Conservation (phyloP, 2,329 filamentous ascomycete genomes). For the Colletotrichum spinosum region DNA sequence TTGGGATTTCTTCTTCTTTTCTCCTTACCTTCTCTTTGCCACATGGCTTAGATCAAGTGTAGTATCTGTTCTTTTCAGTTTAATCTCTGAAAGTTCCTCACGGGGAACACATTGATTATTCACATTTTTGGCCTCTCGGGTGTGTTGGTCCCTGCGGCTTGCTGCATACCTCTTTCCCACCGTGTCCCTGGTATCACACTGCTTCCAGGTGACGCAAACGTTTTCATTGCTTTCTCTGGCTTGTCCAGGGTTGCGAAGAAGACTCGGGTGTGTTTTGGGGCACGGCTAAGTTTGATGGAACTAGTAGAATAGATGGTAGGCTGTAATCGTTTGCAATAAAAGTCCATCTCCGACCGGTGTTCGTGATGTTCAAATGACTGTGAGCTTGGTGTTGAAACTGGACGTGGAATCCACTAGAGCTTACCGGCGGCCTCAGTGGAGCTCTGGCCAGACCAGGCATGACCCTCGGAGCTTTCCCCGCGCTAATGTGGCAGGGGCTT, state of each 20-base stretch:
- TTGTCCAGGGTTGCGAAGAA: conserved; percentile 29
- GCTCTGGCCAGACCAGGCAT: background rate
- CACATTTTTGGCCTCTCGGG: conserved; percentile 24
- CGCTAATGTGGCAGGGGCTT: conserved; percentile 23
- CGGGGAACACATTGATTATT: conserved; percentile 19
- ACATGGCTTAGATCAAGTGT: conserved; percentile 34
- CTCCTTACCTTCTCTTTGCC: conserved; percentile 26
- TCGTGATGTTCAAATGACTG: background rate
- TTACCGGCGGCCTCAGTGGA: conserved; percentile 21
- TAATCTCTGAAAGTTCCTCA: conserved; percentile 28
- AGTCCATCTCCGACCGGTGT: background rate
- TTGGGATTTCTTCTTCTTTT: background rate
- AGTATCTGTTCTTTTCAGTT: conserved; percentile 35
- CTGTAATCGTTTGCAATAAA: background rate
- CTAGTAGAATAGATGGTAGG: too few relatives aligned
- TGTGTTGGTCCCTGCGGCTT: conserved; percentile 26
- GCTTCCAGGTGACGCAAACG: conserved; percentile 31
- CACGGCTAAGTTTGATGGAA: background rate
- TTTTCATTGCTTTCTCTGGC: conserved; percentile 29
- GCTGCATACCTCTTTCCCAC: conserved; percentile 21
- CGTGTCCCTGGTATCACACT: conserved; percentile 35
- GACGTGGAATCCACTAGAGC: conserved; percentile 10
- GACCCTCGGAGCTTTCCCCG: conserved; percentile 14
- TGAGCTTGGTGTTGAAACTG: conserved; percentile 3
- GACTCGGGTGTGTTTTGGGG: background rate